Evolutionary conservation across 2,329 filamentous ascomycete species (phyloP).

Genomic region (Lasiodiplodia gonubiensis): DNA sequence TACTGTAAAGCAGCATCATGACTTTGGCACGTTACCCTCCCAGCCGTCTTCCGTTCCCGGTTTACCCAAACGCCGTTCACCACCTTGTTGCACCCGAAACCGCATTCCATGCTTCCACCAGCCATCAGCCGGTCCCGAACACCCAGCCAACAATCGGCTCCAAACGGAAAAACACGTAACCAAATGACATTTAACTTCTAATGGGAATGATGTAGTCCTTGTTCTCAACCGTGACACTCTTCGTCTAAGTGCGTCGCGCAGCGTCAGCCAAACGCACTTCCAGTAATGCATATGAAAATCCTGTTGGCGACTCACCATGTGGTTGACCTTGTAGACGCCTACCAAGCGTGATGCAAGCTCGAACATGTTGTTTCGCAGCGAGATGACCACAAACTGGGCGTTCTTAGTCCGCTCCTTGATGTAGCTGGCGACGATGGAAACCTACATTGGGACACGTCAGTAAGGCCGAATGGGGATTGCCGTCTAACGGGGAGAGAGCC

Average conservation of each 20-base stretch:
- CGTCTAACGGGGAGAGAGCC: conserved; percentile 51
- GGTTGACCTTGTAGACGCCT: conserved; percentile 99
- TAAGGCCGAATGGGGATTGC: conserved; percentile 6
- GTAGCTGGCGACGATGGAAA: conserved; percentile 97
- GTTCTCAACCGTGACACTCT: conserved; percentile 60
- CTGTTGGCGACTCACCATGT: conserved; percentile 68
- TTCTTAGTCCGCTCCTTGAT: conserved; percentile 99
- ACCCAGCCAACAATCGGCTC: background rate
- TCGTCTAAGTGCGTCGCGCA: conserved; percentile 47
- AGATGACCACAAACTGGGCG: conserved; percentile 80
- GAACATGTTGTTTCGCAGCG: conserved; percentile 98
- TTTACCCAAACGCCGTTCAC: conserved; percentile 2
- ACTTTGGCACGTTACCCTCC: background rate
- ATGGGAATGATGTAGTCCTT: conserved; percentile 50
- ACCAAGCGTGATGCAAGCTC: conserved; percentile 94
- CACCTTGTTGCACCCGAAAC: background rate
- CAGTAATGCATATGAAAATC: background rate
- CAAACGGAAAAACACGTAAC: conserved; percentile 1
- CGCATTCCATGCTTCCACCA: background rate
- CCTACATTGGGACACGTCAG: conserved; percentile 56
- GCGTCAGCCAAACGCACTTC: background rate
- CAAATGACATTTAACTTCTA: conserved; percentile 20
- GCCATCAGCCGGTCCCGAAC: background rate
- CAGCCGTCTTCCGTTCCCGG: background rate
- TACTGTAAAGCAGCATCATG: background rate